phyloP scores from a whole-genome alignment of 177 flowering plant species.

The Telopea speciosissima region DNA sequence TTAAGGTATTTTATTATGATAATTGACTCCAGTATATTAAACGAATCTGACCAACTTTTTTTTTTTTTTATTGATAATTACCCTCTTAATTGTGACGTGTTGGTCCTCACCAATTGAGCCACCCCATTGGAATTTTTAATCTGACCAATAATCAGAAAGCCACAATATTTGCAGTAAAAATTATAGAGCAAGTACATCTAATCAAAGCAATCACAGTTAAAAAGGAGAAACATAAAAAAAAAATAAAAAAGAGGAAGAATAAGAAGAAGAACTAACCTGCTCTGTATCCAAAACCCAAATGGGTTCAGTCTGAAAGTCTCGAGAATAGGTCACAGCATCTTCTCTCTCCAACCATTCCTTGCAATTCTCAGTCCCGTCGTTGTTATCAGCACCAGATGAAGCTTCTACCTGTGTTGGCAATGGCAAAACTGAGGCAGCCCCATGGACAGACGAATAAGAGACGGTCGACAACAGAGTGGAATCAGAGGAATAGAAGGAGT shows the following conservation, averaged over 20 bases:
- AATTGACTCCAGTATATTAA: background rate
- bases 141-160: background rate
- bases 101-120: too few species aligned
- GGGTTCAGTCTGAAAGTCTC: constrained; percentile 73
- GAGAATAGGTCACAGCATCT: constrained; percentile 58
- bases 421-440: background rate
- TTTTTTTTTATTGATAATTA: too few species aligned
- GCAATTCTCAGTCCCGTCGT: constrained; percentile 26
- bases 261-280: constrained; percentile 39
- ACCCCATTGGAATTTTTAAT: too few species aligned
- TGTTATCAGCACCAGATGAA: background rate
- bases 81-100: too few species aligned
- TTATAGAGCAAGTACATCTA: too few species aligned
- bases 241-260: too few species aligned
- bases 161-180: background rate
- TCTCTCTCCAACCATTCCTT: constrained; percentile 78
- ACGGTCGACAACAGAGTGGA: background rate
- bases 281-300: constrained; percentile 51
- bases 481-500: constrained; percentile 31
- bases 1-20: background rate
- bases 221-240: background rate
- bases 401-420: background rate
- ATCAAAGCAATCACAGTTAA: background rate
- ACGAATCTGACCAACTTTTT: too few species aligned
- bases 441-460: constrained; percentile 3